A percentile compares a stretch with the other conserved stretches of the same genome.
Evolutionary conservation across 768 basidiomycete genomes (phyloP).

Genomic region (Dioszegia aurantiaca): DNA sequence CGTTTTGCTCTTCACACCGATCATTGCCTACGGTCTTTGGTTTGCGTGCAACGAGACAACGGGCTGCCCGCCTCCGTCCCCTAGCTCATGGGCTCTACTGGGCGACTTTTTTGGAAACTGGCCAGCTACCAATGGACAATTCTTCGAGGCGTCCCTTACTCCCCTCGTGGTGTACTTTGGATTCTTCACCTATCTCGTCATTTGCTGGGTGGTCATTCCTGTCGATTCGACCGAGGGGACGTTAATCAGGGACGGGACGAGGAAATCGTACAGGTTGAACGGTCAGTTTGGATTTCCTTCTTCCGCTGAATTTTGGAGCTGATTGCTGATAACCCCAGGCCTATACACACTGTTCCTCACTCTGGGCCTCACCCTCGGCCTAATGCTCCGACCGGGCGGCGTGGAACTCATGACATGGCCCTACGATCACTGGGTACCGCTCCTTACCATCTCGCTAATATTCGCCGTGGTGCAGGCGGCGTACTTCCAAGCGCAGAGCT

Average conservation of each 20-base stretch:
- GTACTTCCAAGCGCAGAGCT: constrained; percentile 69
- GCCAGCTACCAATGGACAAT: constrained; percentile 53
- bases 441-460: constrained; percentile 73
- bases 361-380: constrained; percentile 67
- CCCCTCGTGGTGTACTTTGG: constrained; percentile 72
- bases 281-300: constrained; percentile 58
- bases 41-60: constrained; percentile 48
- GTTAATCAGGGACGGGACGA: constrained; percentile 69
- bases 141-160: constrained; percentile 70
- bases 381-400: constrained; percentile 67
- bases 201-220: constrained; percentile 75
- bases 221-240: constrained; percentile 70
- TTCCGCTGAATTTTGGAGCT: neutral
- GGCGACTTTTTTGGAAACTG: constrained; percentile 30
- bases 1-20: constrained; percentile 40
- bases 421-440: constrained; percentile 87
- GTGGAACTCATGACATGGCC: constrained; percentile 79
- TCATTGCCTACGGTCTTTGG: constrained; percentile 46
- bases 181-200: constrained; percentile 87
- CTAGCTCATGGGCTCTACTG: constrained; percentile 27
- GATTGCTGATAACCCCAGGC: constrained; percentile 56
- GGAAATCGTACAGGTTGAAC: constrained; percentile 88
- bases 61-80: constrained; percentile 43
- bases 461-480: constrained; percentile 75
- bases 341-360: constrained; percentile 82